These are phyloP conservation scores for Drechmeria coniospora DNA, from an alignment of 2,329 filamentous ascomycete species.

Conservation along the genomic window DNA sequence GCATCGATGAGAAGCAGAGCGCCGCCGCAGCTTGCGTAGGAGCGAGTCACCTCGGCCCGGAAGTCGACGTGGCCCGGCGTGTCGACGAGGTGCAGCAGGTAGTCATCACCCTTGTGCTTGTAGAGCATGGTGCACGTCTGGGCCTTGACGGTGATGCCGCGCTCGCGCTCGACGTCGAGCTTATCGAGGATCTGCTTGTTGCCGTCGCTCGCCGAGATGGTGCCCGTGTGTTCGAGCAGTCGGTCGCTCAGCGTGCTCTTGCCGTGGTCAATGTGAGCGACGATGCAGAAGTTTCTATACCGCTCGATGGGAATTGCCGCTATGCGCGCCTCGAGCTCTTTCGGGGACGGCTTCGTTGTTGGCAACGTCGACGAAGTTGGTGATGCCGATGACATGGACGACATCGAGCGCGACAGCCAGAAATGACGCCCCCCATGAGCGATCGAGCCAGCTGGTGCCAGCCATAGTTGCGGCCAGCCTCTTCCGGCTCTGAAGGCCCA, in stretches of 20 bases:
- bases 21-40: conserved; percentile 90
- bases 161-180: conserved; percentile 87
- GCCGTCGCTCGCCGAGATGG: conserved; percentile 61
- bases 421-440: too few species aligned
- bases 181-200: conserved; percentile 98
- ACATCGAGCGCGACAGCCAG: too few species aligned
- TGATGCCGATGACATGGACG: too few species aligned
- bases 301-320: conserved; percentile 62
- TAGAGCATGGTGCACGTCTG: conserved; percentile 98
- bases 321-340: conserved; percentile 36
- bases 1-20: conserved; percentile 88
- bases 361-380: conserved; percentile 2
- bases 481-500: conserved; percentile 20
- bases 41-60: conserved; percentile 84
- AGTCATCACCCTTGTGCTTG: conserved; percentile 70
- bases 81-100: conserved; percentile 87
- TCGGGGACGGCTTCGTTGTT: conserved; percentile 14
- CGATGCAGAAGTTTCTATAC: conserved; percentile 94
- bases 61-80: conserved; percentile 98
- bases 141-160: conserved; percentile 96
- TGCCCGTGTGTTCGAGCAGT: conserved; percentile 83
- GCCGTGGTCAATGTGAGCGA: conserved; percentile 96
- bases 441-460: conserved; percentile 8
- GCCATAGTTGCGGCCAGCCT: conserved; percentile 21
- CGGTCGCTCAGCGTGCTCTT: conserved; percentile 93